Evolutionary conservation across 2,329 filamentous ascomycete genomes (phyloP), one percentile per base, ranked within the genome.

Genomic region (Mycogone perniciosa): DNA sequence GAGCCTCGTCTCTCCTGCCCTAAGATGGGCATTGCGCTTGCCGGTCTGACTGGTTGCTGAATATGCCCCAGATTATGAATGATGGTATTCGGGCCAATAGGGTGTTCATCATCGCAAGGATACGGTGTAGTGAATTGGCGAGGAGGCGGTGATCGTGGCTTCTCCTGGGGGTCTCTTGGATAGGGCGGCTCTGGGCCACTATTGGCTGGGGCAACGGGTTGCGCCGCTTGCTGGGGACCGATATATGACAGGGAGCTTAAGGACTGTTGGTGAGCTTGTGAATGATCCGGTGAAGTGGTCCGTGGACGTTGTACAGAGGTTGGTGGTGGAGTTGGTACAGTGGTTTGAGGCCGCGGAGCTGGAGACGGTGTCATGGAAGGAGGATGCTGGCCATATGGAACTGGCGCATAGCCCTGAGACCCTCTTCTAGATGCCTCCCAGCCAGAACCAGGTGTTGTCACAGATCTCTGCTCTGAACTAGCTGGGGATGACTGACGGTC

Each of bases 1-100:
- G 48, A 8, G 20, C 39, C 42, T 26, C 26, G 26, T 45, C 45
- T 37, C 13, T 35, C 30, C 20, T 48, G 30, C 5, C 48, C 50
- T 30, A 52, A 42, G 20, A 45, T 33, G 1, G 52, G 46, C 54
- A 56, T 56, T 4, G 44, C 52, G 26, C 50, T 55, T 13, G 48
- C 50, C 5, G 54, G 54, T 10, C 50, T 42, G 30, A n/a, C 5
- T 8, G 51, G 47, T 5, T 55, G 55, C n/a, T 50, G 42, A 35
- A 4, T 41, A 30, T 47, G 43, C 11, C 46, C 42, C 34, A 46
- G 46, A 8, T 34, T 42, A 26, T 48, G 48, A 5, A 38, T 13
- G 31, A 35, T 9, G 13, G n/a, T 27, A 3, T 39, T 20, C 8
- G 31, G 27, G 20, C 27, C 20, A 30, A 42, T 42, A 13, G 11